Evolutionary conservation across 73 alveolate species (phyloP).

Genomic region (Symbiodinium pilosum): DNA sequence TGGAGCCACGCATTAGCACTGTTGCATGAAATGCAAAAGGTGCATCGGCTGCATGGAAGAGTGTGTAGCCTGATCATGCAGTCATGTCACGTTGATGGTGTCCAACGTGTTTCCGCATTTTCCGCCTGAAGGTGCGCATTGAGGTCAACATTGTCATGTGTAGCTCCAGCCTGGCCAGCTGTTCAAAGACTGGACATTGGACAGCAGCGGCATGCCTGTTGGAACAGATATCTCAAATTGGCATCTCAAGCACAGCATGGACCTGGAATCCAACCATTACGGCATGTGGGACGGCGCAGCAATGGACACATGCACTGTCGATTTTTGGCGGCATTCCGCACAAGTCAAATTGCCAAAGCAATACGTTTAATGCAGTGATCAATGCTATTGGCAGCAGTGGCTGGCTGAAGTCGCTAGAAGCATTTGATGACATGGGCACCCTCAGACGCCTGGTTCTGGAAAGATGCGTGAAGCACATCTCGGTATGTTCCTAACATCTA

Average conservation of each 20-base stretch:
- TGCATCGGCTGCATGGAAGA: neutral
- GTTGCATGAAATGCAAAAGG: neutral
- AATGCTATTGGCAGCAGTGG: neutral
- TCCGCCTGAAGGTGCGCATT: neutral
- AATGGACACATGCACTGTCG: neutral
- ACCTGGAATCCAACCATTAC: neutral
- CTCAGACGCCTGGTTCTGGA: neutral
- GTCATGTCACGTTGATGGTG: too few species aligned
- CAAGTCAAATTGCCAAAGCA: neutral
- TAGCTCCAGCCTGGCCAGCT: constrained; percentile 13
- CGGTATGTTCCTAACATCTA: neutral
- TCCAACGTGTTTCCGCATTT: too few species aligned
- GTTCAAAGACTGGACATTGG: neutral
- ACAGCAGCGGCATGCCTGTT: neutral
- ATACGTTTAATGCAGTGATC: constrained; percentile 1
- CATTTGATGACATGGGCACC: neutral
- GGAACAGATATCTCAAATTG: neutral
- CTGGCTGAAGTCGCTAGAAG: neutral
- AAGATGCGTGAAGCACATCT: neutral
- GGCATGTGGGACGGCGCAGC: neutral
- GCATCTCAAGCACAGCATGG: neutral
- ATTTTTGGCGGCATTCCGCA: neutral
- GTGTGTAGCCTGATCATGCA: neutral
- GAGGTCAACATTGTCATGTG: neutral
- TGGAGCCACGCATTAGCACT: neutral